Base-by-base conservation (phyloP, 2,329 filamentous ascomycete genomes). In the Cladosporium sp. region DNA sequence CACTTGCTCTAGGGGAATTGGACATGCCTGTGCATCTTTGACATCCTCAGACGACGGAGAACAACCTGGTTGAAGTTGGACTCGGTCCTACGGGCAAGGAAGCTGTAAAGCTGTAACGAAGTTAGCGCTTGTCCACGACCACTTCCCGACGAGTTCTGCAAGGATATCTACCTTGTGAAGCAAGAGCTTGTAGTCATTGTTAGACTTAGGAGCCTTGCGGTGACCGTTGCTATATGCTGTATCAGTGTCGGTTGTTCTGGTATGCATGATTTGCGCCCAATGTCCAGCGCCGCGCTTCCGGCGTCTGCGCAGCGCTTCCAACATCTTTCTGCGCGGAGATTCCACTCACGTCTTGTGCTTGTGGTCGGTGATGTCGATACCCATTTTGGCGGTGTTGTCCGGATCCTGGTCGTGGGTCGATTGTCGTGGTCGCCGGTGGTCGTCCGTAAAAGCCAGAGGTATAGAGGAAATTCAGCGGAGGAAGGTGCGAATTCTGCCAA, bases 1-100 rank as follows among this genome's bases (percentile, higher is more conserved):
- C 40, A 55, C 40, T 52, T 58, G 62, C 47, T 50, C 47, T 50
- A 50, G 47, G 47, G 47, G 10, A 5, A 9, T 59, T 44, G 17
- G n/a, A 22, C 50, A 17, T 8, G 24, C 50, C 92, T 89, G 89
- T 97, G 97, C 82, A 95, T 96, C 80, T 92, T 91, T 78, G 91
- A 96, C 90, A 94, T 96, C 77, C 96, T 96, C 63, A 99, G 89
- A 74, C 94, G 90, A 78, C 93, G 91, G 73, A 99, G 90, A 75
- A 99, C 86, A 73, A 94, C 90, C 85, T 96, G 95, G 89, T 99
- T 99, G 90, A 99, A 99, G 81, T 85, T 85, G 67, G 91, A 85
- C 78, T 97, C 94, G 76, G 94, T 99, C 76, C 94, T 92, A 81
- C 47, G 24, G 40, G 57, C 56, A 40, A 58, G 34, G 24, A 61